Evolutionary conservation across 345 rosid species (phyloP).

Genomic region (Trapa bicornis): DNA sequence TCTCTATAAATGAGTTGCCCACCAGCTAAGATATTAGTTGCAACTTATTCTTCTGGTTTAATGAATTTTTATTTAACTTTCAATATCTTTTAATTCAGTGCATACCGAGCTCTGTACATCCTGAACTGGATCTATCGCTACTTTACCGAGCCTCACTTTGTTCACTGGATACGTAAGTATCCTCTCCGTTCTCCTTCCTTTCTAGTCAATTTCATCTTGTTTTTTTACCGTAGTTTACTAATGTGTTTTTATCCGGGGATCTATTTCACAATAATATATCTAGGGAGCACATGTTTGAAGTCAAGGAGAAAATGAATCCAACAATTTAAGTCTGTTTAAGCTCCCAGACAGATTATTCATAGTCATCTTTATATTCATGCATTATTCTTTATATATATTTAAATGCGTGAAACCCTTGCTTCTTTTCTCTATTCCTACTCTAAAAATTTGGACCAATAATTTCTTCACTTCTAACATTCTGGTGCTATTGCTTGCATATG

Average conservation of each 20-base stretch:
- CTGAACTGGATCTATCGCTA: slow-evolving; percentile 60
- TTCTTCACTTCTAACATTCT: not conserved
- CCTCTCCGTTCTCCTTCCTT: not conserved
- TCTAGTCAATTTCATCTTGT: not conserved
- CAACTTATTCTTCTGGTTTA: not conserved
- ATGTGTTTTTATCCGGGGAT: not conserved
- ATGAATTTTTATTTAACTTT: not conserved
- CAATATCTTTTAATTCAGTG: slow-evolving; percentile 25
- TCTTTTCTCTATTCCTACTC: not conserved
- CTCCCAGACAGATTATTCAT: not conserved
- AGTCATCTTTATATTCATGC: not conserved
- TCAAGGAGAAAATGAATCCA: not conserved
- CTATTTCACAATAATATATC: not conserved
- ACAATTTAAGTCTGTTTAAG: not conserved
- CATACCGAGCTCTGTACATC: slow-evolving; percentile 45
- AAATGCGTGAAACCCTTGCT: not conserved
- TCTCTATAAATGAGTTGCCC: not conserved
- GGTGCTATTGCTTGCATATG: not conserved
- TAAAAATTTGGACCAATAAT: not conserved
- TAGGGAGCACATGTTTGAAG: not conserved
- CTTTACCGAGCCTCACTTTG: slow-evolving; percentile 45
- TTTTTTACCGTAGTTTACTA: not conserved
- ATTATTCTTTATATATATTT: not conserved
- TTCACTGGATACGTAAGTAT: slow-evolving; percentile 51
- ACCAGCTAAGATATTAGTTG: not conserved